Conservation (phyloP, 768 basidiomycete genomes). For the Leccinum olivaceopallidum region DNA sequence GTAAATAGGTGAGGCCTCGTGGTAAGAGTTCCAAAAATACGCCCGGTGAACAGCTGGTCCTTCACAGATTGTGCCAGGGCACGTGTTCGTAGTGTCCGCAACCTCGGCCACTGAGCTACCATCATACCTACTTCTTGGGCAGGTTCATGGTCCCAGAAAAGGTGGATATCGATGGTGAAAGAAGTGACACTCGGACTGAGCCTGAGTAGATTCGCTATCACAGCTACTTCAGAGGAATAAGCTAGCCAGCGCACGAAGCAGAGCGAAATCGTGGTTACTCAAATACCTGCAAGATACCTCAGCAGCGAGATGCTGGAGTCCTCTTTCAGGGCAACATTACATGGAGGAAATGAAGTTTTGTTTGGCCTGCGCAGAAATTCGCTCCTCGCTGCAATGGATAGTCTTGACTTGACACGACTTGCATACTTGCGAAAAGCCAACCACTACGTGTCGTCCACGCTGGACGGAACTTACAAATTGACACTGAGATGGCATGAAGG, state of each 20-base stretch:
- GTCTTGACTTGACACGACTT: slow-evolving; percentile 24
- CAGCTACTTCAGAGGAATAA: slow-evolving; percentile 13
- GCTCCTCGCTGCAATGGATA: slow-evolving; percentile 5
- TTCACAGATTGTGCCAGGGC: slow-evolving; percentile 14
- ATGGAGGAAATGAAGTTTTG: slow-evolving; percentile 12
- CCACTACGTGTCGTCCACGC: slow-evolving; percentile 18
- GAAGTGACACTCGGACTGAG: slow-evolving; percentile 25
- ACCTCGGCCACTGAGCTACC: slow-evolving; percentile 15
- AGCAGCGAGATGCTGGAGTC: slow-evolving; percentile 16
- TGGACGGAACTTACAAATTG: background rate
- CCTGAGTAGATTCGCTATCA: slow-evolving; percentile 15
- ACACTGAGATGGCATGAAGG: background rate
- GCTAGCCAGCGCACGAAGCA: slow-evolving; percentile 15
- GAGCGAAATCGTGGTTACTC: slow-evolving; percentile 15
- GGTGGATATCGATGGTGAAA: slow-evolving; percentile 10
- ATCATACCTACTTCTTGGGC: slow-evolving; percentile 16
- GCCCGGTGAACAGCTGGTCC: slow-evolving; percentile 9
- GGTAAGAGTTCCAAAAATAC: slow-evolving; percentile 11
- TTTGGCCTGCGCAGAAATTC: background rate
- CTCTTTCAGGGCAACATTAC: slow-evolving; percentile 4
- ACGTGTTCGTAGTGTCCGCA: slow-evolving; percentile 13
- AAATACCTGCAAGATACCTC: slow-evolving; percentile 12
- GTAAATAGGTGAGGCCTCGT: slow-evolving; percentile 9
- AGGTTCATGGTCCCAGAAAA: slow-evolving; percentile 13
- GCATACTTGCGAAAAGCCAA: slow-evolving; percentile 24